Base-by-base conservation (phyloP, 768 basidiomycete species). In the Amanita rimosa region DNA sequence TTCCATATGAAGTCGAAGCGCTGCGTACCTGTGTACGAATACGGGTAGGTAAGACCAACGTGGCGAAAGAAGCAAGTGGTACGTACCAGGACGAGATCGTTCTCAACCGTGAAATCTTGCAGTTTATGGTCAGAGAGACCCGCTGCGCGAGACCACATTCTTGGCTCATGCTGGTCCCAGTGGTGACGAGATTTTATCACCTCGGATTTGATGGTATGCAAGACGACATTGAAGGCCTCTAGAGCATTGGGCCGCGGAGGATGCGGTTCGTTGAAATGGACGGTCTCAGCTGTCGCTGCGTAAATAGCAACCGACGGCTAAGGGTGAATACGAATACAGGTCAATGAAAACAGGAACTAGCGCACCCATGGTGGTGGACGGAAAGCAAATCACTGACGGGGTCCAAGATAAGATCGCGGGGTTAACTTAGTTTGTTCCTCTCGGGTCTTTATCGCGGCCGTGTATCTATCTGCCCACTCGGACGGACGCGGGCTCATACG, bases 131-230 rank as follows among this genome's bases (percentile, higher is more conserved):
- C 76, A 31, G 72, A 67, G 26, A 85, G 57, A 11, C 61, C 66
- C 39, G 55, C 53, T 0, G 80, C 84, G 31, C 81, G 70, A 10
- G 73, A 67, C 82, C 83, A 88, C 85, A 88, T 74, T 55, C 62
- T 70, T 49, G 79, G 79, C 60, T 83, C 81, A 58, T 87, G 85
- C 53, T 71, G 68, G 65, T 85, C 71, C 87, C 86, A 87, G 52
- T 83, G 54, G 45, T 63, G 72, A 50, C 87, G 80, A 43, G 83
- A 84, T 50, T 72, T 76, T 50, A 79, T 38, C 55, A 88, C 79
- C 59, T 77, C 79, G n/a, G 62, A 39, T 66, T 81, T 85, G 69
- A 90, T 82, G 11, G 58, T 60, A 39, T 61, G 67, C 27, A 76
- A 62, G 52, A 83, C 67, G 45, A 62, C 49, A 35, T 73, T 69